Conservation (phyloP, 306 rosid genomes). For the Prosopis cineraria region DNA sequence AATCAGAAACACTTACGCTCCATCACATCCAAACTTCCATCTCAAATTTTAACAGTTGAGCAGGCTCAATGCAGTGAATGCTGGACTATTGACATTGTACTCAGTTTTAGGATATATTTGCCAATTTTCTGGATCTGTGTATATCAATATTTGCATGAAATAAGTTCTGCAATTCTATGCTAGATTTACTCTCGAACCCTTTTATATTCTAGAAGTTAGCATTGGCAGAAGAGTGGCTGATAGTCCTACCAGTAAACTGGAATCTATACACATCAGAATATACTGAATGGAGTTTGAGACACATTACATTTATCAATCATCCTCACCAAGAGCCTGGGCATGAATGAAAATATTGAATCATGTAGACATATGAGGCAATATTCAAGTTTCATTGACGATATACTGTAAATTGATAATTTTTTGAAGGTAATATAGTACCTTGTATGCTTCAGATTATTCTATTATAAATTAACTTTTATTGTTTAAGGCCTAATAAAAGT, state of each 20-base stretch:
- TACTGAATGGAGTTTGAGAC: constrained; percentile 1
- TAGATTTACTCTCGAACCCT: constrained; percentile 9
- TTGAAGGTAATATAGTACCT: background rate
- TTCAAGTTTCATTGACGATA: background rate
- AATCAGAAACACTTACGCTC: constrained; percentile 11
- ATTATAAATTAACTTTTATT: constrained; percentile 13
- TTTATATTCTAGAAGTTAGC: background rate
- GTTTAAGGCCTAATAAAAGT: background rate
- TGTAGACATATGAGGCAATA: background rate
- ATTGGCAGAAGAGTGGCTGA: constrained; percentile 20
- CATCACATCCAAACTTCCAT: constrained; percentile 6
- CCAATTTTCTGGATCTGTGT: constrained; percentile 15
- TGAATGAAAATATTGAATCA: background rate
- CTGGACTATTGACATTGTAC: constrained; percentile 12
- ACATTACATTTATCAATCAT: background rate
- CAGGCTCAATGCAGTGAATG: background rate
- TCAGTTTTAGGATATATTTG: background rate
- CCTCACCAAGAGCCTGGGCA: constrained; percentile 10
- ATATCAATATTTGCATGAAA: constrained; percentile 7
- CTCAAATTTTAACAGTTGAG: constrained; percentile 10
- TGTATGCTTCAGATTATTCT: background rate
- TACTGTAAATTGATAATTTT: background rate
- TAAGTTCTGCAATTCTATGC: constrained; percentile 3
- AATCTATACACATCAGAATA: background rate
- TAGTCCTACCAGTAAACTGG: background rate